Evolutionary conservation across 2,329 filamentous ascomycete species (phyloP).

Genomic region (Fusarium verrucosum): DNA sequence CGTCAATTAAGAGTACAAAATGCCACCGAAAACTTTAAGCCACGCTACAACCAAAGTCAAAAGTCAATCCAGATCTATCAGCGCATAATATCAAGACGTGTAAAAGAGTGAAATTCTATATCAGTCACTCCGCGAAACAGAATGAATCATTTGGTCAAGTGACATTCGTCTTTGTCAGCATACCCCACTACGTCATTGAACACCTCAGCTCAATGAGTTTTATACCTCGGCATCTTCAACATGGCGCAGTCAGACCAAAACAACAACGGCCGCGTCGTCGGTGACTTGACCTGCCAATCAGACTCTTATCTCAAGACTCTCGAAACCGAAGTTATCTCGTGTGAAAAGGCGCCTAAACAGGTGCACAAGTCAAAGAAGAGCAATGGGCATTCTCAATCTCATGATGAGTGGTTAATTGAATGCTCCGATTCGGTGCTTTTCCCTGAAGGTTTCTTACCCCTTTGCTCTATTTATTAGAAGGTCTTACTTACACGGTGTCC

Average conservation of each 20-base stretch:
- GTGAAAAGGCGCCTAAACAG: conserved; percentile 35
- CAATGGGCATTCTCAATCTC: conserved; percentile 28
- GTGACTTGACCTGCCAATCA: conserved; percentile 44
- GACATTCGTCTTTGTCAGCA: conserved; percentile 28
- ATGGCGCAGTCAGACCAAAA: conserved; percentile 10
- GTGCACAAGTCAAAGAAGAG: conserved; percentile 37
- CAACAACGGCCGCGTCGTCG: conserved; percentile 30
- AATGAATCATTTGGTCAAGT: conserved; percentile 3
- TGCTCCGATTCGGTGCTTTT: conserved; percentile 47
- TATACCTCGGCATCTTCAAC: background rate
- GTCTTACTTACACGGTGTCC: background rate
- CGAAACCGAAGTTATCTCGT: conserved; percentile 43
- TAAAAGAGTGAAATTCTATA: background rate
- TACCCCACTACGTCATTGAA: conserved; percentile 9
- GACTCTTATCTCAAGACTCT: conserved; percentile 42
- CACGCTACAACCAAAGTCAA: background rate
- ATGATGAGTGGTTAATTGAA: conserved; percentile 45
- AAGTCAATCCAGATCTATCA: background rate
- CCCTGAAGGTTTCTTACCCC: conserved; percentile 38
- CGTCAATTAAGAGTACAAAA: background rate
- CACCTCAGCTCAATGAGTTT: background rate
- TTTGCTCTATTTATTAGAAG: rapidly evolving
- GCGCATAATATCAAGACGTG: background rate
- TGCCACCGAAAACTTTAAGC: background rate
- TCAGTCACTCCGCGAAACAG: background rate